Evolutionary conservation across 2,329 filamentous ascomycete species (phyloP).

Genomic region (Colletotrichum sp.): DNA sequence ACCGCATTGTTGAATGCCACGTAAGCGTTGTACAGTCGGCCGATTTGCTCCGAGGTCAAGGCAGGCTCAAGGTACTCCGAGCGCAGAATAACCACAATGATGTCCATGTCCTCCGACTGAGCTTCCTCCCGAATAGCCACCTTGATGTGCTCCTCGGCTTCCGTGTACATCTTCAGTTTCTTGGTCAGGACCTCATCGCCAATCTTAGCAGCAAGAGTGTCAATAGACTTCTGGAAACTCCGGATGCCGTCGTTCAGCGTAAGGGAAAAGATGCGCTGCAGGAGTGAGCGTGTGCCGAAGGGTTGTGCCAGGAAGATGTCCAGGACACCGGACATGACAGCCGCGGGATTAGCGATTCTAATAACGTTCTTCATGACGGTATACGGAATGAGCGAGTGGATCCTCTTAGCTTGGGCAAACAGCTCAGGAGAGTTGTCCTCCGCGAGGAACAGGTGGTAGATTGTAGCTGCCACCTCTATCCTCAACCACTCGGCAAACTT

Average conservation of each 20-base stretch:
- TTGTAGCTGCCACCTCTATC: constrained; percentile 94
- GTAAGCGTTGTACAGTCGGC: constrained; percentile 89
- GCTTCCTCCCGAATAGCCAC: constrained; percentile 76
- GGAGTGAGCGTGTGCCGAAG: constrained; percentile 85
- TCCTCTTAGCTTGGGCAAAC: constrained; percentile 91
- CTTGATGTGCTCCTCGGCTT: constrained; percentile 79
- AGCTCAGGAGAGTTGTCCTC: constrained; percentile 98
- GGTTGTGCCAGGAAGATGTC: constrained; percentile 96
- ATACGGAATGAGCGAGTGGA: constrained; percentile 94
- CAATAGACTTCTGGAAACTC: constrained; percentile 85
- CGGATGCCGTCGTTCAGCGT: constrained; percentile 90
- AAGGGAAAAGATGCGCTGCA: constrained; percentile 94
- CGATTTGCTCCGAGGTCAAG: constrained; percentile 77
- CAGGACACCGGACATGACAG: constrained; percentile 94
- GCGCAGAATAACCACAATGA: constrained; percentile 84
- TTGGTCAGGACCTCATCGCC: constrained; percentile 79
- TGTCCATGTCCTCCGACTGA: constrained; percentile 74
- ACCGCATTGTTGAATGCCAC: constrained; percentile 96
- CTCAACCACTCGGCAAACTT: constrained; percentile 98
- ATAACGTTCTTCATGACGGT: constrained; percentile 95
- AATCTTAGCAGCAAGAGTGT: constrained; percentile 77
- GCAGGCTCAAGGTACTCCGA: constrained; percentile 78
- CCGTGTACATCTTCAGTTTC: constrained; percentile 82
- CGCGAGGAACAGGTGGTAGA: constrained; percentile 96
- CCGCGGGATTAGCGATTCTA: constrained; percentile 91